phyloP scores from a whole-genome alignment of 805 yeast species.

The Starmerella sp. region DNA sequence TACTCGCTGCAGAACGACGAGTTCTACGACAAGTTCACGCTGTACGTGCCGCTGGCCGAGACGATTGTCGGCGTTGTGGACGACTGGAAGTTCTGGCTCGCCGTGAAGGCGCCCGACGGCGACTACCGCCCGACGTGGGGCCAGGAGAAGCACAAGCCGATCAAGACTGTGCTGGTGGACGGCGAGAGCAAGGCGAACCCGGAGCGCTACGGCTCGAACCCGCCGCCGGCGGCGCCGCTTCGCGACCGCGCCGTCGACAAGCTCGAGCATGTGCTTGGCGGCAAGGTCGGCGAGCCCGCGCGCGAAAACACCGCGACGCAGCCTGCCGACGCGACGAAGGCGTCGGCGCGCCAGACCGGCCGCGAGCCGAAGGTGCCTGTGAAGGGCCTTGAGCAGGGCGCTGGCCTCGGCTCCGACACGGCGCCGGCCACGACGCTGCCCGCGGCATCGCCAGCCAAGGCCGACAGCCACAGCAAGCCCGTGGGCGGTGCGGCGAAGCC shows the following conservation, averaged over 20 bases:
- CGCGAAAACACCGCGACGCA: not conserved
- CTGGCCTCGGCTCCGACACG: not conserved
- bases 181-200: slow-evolving; percentile 14
- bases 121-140: slow-evolving; percentile 10
- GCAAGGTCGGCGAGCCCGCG: not conserved
- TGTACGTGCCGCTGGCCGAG: slow-evolving; percentile 56
- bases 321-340: slow-evolving; percentile 10
- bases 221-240: not conserved
- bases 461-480: slow-evolving; percentile 18
- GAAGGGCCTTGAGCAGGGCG: too few relatives aligned
- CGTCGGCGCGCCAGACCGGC: not conserved
- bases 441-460: not conserved
- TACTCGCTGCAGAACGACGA: slow-evolving; percentile 45
- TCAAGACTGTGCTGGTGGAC: slow-evolving; percentile 13
- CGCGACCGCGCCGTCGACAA: not conserved
- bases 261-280: not conserved
- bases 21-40: slow-evolving; percentile 50
- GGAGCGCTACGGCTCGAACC: not conserved
- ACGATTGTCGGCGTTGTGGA: slow-evolving; percentile 42
- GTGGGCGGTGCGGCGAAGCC: slow-evolving; percentile 22
- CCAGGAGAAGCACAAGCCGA: not conserved
- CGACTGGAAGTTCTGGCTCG: slow-evolving; percentile 27
- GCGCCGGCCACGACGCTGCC: not conserved
- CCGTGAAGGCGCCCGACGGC: slow-evolving; percentile 8
- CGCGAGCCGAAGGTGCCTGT: slow-evolving; percentile 20